Evolutionary conservation across 352 stramenopile genomes (phyloP), one percentile per base, ranked within the genome.

Genomic region (Pythium graminicola): DNA sequence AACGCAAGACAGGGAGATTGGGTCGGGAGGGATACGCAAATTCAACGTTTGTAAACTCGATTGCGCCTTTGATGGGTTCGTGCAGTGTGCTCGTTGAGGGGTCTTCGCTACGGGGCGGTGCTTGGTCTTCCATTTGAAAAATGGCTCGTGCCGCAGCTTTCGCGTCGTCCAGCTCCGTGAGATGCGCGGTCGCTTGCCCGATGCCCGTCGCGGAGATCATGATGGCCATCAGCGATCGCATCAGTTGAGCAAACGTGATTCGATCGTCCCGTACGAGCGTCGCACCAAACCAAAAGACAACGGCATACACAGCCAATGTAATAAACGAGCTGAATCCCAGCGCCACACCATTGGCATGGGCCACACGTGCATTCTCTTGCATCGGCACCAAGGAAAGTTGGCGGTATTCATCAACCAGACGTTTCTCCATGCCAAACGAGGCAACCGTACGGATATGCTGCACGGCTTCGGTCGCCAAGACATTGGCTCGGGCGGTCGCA

Each of bases 11-110:
- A 2, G 57, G 65, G 3, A 76, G 60, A 2, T 86, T 55, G 0
- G 73, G 76, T 6, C 85, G 73, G 0, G 62, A 70, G 10, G 86
- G 81, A 59, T 95, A 95, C 4, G 71, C 54, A 63, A 95, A 95
- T 20, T 56, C 52, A 27, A 95, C 75, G 44, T 81, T 57, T n/a
- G 62, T 49, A 54, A 94, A 93, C 29, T 76, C 50, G 23, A 95
- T 63, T 0, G 36, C 23, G 0, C 71, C 73, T 16, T 57, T 35
- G 3, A 67, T 28, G 16, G 42, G 24, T 1, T 16, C 24, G 4
- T 40, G 48, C 1, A 61, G 22, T 24, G 46, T 41, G 4, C 3
- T 9, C 14, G 8, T 13, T 36, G 16, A 4, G 63, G 67, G 19
- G 11, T 9, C 40, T 28, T 19, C 9, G 22, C 36, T 7, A 42